phyloP scores from a whole-genome alignment of 2,329 filamentous ascomycete species.

The Truncatella angustata region DNA sequence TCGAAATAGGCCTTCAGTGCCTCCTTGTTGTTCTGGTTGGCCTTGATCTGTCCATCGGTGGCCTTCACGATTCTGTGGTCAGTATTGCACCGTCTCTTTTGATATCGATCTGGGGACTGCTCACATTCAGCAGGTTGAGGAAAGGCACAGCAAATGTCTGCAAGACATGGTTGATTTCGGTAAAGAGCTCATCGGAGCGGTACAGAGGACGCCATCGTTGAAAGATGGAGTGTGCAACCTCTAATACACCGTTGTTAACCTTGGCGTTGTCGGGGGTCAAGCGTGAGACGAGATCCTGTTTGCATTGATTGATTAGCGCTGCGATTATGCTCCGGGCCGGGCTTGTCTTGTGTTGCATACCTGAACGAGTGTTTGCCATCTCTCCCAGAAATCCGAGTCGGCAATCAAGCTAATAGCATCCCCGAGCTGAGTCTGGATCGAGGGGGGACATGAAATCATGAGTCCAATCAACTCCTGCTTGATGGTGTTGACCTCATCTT shows the following conservation, averaged over 20 bases:
- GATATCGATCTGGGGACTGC: constrained; percentile 22
- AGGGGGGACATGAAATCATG: constrained; percentile 88
- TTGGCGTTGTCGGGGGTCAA: constrained; percentile 79
- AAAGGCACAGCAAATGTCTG: constrained; percentile 81
- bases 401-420: constrained; percentile 97
- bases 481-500: constrained; percentile 82
- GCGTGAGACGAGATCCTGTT: constrained; percentile 79
- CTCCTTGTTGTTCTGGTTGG: constrained; percentile 72
- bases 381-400: constrained; percentile 94
- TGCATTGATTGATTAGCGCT: neutral
- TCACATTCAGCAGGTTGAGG: constrained; percentile 72
- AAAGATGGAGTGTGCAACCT: constrained; percentile 98
- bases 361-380: constrained; percentile 94
- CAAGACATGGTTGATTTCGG: constrained; percentile 95
- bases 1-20: constrained; percentile 76
- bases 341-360: constrained; percentile 47
- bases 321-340: too few relatives aligned
- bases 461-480: constrained; percentile 93
- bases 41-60: constrained; percentile 69
- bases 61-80: constrained; percentile 38
- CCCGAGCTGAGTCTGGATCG: constrained; percentile 89
- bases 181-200: constrained; percentile 87
- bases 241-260: constrained; percentile 89
- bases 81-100: neutral
- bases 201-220: constrained; percentile 93